Conservation (phyloP, 2,329 filamentous ascomycete species). For the Phyllosticta citriasiana region DNA sequence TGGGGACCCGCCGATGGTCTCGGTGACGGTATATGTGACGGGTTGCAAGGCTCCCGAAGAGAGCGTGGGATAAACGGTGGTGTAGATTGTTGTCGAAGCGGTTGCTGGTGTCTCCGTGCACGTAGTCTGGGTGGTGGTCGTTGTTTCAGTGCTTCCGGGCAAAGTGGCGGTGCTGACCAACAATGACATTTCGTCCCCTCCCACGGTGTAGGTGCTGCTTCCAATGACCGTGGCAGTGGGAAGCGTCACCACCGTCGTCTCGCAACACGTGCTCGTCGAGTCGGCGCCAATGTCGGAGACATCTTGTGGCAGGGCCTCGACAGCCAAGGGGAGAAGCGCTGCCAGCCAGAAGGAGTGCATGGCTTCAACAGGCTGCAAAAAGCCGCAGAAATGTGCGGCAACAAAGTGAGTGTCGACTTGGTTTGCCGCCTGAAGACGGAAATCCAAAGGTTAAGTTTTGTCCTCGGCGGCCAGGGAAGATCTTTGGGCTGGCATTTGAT, state of each 20-base stretch:
- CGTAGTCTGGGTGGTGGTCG: neutral
- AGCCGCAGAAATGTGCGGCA: neutral
- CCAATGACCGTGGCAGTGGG: neutral
- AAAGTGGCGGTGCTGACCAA: neutral
- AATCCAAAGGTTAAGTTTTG: neutral
- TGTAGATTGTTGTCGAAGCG: neutral
- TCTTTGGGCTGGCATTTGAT: neutral
- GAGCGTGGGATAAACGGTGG: neutral
- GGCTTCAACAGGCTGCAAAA: conserved; percentile 16
- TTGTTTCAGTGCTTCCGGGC: neutral
- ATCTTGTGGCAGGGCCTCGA: conserved; percentile 11
- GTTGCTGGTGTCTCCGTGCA: neutral
- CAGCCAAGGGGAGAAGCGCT: conserved; percentile 16
- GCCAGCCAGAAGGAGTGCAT: conserved; percentile 28
- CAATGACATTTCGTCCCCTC: neutral
- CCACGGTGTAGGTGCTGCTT: neutral
- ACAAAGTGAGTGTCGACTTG: neutral
- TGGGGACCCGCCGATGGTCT: neutral
- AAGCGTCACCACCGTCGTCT: neutral
- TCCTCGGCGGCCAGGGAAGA: neutral
- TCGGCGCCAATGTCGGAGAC: neutral
- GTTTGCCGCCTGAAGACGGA: neutral
- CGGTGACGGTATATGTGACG: neutral
- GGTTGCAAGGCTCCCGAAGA: neutral
- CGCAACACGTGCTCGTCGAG: neutral